Percentiles rank a stretch among this genome's conserved stretches.
Conservation (phyloP, 257 asterid species). For the Lavandula angustifolia region DNA sequence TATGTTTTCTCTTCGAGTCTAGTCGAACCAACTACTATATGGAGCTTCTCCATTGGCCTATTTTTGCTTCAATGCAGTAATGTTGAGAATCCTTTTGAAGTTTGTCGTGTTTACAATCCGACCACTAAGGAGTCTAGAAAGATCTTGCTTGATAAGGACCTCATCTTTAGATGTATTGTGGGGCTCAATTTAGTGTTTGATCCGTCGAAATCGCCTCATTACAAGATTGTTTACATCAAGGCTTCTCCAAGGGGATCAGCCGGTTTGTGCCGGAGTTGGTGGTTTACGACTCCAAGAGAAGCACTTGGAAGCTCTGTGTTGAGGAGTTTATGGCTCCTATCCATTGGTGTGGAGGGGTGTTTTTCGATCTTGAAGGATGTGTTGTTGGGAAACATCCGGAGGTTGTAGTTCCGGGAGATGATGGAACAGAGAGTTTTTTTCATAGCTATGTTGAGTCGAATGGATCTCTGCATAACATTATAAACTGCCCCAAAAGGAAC, state of each 20-base stretch:
- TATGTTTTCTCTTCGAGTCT: slow-evolving; percentile 33
- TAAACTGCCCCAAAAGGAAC: slow-evolving; percentile 24
- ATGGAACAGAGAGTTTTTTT: not conserved
- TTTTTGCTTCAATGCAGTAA: slow-evolving; percentile 35
- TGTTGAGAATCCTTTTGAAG: slow-evolving; percentile 19
- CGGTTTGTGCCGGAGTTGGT: slow-evolving; percentile 23
- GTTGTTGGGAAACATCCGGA: slow-evolving; percentile 32
- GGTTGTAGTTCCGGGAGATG: slow-evolving; percentile 19
- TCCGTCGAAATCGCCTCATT: slow-evolving; percentile 35
- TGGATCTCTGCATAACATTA: slow-evolving; percentile 33
- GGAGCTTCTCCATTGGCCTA: slow-evolving; percentile 43
- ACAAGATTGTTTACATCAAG: slow-evolving; percentile 38
- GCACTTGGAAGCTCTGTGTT: slow-evolving; percentile 34
- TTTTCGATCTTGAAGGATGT: slow-evolving; percentile 27
- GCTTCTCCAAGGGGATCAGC: slow-evolving; percentile 25
- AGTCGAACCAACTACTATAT: slow-evolving; percentile 26
- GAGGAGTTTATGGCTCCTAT: slow-evolving; percentile 37
- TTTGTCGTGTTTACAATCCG: slow-evolving; percentile 40
- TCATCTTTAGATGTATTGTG: slow-evolving; percentile 4
- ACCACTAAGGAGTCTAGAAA: slow-evolving; percentile 36
- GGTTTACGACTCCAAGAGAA: slow-evolving; percentile 34
- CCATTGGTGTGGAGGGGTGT: slow-evolving; percentile 39
- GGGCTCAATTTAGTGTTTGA: slow-evolving; percentile 41
- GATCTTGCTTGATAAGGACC: slow-evolving; percentile 18
- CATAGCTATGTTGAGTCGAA: slow-evolving; percentile 26